Evolutionary conservation across 1,284 basidiomycete species (phyloP), one percentile per base, ranked within the genome.

Genomic region (Spongiforma sp.): DNA sequence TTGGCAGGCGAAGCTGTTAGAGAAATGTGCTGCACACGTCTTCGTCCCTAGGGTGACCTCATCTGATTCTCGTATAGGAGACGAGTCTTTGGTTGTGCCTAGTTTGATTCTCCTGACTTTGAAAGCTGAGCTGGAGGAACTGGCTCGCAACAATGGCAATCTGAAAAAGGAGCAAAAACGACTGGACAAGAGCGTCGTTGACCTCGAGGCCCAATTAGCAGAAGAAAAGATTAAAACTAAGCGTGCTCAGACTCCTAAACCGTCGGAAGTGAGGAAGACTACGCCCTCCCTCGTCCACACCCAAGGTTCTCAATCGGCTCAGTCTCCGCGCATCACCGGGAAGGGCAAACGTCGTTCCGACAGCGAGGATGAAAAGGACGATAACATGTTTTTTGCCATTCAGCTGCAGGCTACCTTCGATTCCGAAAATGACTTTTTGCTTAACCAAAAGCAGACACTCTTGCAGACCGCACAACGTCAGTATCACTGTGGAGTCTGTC

Each of bases 401-500:
- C 67, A 77, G 39, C 67, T 80, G 61, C 87, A 88, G 70, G 75
- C 73, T 5, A 67, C 80, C 57, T 86, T 77, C 63, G 81, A 86
- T 57, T 76, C 77, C 17, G 86, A 88, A 74, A 75, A 86, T 63
- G 60, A 67, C 6, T 68, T 70, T 8, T 73, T 87, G 26, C 62
- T 71, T 8, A 68, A 65, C 8, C 80, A 88, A 67, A 69, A 75
- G 32, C 60, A 72, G 14, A 68, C 73, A 11, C 78, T 84, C 4
- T 67, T 62, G 37, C 68, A 39, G 37, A 68, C 53, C 10, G 67
- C 72, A n/a, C 68, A 71, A 53, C 69, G 68, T 2, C 73, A 66
- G 30, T 89, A 89, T 68, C 75, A 83, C 33, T 91, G 89, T 67
- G 79, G 81, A 4, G 75, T 90, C 39, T 91, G 89, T 69, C 73